These are phyloP conservation scores for Boletales sp. DNA, from an alignment of 768 basidiomycete genomes.

Conservation along the genomic window DNA sequence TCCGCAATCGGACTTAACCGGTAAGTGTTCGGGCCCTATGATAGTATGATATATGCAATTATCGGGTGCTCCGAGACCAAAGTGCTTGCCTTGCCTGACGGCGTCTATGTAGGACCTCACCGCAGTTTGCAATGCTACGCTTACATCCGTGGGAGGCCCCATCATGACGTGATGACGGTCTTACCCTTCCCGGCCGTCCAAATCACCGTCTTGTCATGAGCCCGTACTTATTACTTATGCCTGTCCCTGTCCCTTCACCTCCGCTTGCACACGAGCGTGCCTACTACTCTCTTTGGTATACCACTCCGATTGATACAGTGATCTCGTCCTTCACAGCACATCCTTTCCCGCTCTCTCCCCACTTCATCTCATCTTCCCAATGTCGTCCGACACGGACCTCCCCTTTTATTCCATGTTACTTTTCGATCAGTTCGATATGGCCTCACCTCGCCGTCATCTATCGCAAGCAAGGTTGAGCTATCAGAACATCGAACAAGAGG, in stretches of 20 bases:
- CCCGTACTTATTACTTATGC: slow-evolving; percentile 22
- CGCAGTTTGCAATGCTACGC: slow-evolving; percentile 11
- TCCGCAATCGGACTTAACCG: slow-evolving; percentile 14
- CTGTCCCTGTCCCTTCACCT: slow-evolving; percentile 11
- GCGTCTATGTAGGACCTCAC: slow-evolving; percentile 13
- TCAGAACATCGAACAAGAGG: slow-evolving; percentile 40
- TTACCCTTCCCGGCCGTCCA: slow-evolving; percentile 27
- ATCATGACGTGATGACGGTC: slow-evolving; percentile 26
- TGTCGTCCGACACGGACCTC: slow-evolving; percentile 23
- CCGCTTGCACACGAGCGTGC: slow-evolving; percentile 27
- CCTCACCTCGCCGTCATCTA: slow-evolving; percentile 39
- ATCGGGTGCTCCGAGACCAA: neutral
- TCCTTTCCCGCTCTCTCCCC: slow-evolving; percentile 26
- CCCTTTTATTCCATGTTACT: slow-evolving; percentile 40
- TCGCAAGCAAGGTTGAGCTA: slow-evolving; percentile 21
- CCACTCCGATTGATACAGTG: slow-evolving; percentile 35
- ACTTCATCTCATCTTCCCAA: slow-evolving; percentile 25
- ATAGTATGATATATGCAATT: neutral
- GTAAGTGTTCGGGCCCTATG: slow-evolving; percentile 1
- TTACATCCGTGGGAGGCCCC: slow-evolving; percentile 26
- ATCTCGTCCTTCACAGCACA: slow-evolving; percentile 29
- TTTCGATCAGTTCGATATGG: slow-evolving; percentile 46
- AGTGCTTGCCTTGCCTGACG: slow-evolving; percentile 10
- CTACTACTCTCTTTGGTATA: slow-evolving; percentile 27
- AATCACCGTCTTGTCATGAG: slow-evolving; percentile 27